These are phyloP conservation scores for Aureococcus anophagefferens DNA, from an alignment of 108 stramenopile genomes.

Conservation along the genomic window DNA sequence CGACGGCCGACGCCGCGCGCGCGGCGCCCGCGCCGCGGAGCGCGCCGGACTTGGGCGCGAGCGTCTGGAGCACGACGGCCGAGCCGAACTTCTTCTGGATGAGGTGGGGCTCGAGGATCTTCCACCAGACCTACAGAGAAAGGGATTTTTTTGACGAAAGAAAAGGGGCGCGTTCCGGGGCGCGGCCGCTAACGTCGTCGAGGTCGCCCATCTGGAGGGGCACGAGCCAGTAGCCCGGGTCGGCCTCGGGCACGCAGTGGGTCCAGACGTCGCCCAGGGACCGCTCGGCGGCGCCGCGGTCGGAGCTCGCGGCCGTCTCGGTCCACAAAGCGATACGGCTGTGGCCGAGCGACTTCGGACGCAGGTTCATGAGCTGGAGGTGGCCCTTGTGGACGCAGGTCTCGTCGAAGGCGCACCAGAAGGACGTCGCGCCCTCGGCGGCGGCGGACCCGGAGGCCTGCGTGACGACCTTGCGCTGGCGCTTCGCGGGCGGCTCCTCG, in stretches of 20 bases:
- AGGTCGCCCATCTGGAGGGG: not conserved
- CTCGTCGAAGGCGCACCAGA: not conserved
- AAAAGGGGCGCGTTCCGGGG: too few relatives aligned
- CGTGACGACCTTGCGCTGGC: not conserved
- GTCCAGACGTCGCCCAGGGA: too few relatives aligned
- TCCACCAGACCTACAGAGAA: not conserved
- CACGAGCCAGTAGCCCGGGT: not conserved
- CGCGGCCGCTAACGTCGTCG: not conserved
- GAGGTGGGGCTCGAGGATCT: not conserved
- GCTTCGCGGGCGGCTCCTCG: not conserved
- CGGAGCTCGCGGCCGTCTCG: not conserved
- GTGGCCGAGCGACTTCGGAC: not conserved
- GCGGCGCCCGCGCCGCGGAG: too few relatives aligned
- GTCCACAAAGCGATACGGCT: not conserved
- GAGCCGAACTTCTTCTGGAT: not conserved
- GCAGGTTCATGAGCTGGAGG: not conserved
- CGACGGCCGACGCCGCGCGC: too few relatives aligned
- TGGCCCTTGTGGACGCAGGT: not conserved
- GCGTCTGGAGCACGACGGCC: not conserved
- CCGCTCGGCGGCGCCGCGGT: not conserved
- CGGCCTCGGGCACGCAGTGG: too few relatives aligned
- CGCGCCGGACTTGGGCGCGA: too few relatives aligned
- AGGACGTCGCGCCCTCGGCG: not conserved
- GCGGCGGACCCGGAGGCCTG: not conserved
- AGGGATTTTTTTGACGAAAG: too few relatives aligned